Conservation (phyloP, 1,284 basidiomycete genomes). For the Puccinia triticina region DNA sequence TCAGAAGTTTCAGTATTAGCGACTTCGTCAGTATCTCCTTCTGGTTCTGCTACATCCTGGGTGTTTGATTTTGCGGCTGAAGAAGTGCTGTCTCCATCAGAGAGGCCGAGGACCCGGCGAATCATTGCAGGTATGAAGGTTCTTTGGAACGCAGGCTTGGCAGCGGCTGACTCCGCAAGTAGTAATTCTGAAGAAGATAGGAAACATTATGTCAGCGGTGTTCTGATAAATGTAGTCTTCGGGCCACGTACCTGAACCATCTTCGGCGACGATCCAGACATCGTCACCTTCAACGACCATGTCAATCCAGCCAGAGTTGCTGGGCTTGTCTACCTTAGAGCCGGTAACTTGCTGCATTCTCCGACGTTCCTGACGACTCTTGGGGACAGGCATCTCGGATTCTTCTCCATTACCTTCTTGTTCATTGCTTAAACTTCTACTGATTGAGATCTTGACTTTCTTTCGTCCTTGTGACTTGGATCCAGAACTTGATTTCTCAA, state of each 20-base stretch:
- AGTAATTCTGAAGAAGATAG: slow-evolving; percentile 41
- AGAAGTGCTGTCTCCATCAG: neutral
- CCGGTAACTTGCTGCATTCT: slow-evolving; percentile 53
- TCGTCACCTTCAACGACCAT: slow-evolving; percentile 57
- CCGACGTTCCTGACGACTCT: slow-evolving; percentile 56
- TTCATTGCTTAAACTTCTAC: slow-evolving; percentile 24
- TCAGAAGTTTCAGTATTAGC: neutral
- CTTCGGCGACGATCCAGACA: slow-evolving; percentile 57
- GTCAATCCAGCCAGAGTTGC: slow-evolving; percentile 54
- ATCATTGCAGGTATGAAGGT: slow-evolving; percentile 54
- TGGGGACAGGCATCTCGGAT: slow-evolving; percentile 52
- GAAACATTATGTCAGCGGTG: neutral
- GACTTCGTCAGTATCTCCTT: neutral
- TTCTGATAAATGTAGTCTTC: neutral
- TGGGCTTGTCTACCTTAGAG: slow-evolving; percentile 53
- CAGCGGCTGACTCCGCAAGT: slow-evolving; percentile 53
- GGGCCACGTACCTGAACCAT: slow-evolving; percentile 54
- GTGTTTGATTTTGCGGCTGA: neutral
- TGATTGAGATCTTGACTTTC: slow-evolving; percentile 51
- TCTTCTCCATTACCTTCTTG: slow-evolving; percentile 49
- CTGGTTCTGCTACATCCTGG: neutral
- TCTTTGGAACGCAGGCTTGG: slow-evolving; percentile 49
- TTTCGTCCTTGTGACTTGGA: slow-evolving; percentile 33
- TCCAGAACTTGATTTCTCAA: slow-evolving; percentile 15
- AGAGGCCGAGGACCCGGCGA: neutral